Evolutionary conservation across 208 protist genomes (phyloP).

Genomic region (Acanthamoeba sp.): DNA sequence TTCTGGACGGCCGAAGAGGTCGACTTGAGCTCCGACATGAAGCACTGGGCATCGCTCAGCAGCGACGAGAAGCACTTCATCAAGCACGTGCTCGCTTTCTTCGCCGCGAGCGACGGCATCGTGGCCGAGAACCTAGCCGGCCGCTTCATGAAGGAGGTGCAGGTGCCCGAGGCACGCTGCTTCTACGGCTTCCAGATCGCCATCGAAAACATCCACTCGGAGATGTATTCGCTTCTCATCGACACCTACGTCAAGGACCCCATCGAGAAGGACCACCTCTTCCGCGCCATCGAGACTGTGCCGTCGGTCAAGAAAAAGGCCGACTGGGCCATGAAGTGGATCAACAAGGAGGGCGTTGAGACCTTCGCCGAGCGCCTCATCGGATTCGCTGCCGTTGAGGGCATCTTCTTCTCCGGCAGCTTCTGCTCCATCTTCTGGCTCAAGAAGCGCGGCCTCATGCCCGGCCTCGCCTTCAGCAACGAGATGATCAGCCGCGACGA

Average conservation of each 20-base stretch:
- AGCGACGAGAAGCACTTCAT: constrained; percentile 98
- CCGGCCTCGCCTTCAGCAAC: constrained; percentile 99
- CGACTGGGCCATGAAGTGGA: constrained; percentile 97
- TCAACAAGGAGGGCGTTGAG: constrained; percentile 76
- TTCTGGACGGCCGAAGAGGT: constrained; percentile 99
- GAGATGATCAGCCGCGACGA: constrained; percentile 99
- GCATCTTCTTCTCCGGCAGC: constrained; percentile 99
- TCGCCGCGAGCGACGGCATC: constrained; percentile 99
- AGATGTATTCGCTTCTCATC: constrained; percentile 92
- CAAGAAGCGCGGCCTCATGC: constrained; percentile 99
- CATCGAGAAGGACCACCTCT: constrained; percentile 94
- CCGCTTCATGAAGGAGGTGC: constrained; percentile 98
- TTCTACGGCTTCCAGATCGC: constrained; percentile 99
- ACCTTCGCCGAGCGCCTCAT: constrained; percentile 97
- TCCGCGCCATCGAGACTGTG: constrained; percentile 97
- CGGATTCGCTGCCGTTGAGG: constrained; percentile 99
- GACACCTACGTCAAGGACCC: constrained; percentile 98
- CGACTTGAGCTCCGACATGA: constrained; percentile 95
- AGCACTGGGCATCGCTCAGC: constrained; percentile 97
- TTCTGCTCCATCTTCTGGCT: constrained; percentile 99
- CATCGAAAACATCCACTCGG: constrained; percentile 99
- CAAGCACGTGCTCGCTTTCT: constrained; percentile 99
- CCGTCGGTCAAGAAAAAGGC: constrained; percentile 98
- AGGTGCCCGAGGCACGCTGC: constrained; percentile 97
- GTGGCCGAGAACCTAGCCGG: constrained; percentile 98